Conservation (phyloP, 306 rosid genomes). For the Prunus mume region DNA sequence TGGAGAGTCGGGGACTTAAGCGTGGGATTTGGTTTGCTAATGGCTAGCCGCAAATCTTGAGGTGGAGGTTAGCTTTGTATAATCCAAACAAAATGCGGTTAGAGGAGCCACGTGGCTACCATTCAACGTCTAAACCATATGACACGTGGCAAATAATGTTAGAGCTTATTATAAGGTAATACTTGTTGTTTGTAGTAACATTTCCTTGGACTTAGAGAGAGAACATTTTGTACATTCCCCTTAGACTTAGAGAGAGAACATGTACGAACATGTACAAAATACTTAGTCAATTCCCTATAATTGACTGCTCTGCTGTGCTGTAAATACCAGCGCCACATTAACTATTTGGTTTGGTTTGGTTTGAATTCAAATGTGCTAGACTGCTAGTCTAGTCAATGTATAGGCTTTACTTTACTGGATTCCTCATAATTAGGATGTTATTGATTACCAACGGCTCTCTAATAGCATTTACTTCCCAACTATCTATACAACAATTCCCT, state of each 20-base stretch:
- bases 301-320: too few species aligned
- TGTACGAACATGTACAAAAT: too few species aligned
- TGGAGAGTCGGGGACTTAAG: background rate
- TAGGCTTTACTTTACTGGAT: background rate
- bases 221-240: too few species aligned
- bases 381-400: background rate
- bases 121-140: background rate
- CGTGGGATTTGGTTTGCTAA: constrained; percentile 6
- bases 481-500: background rate
- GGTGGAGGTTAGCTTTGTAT: background rate
- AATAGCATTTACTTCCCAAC: background rate
- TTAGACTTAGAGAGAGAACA: too few species aligned
- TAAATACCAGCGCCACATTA: background rate
- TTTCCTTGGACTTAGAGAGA: background rate
- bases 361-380: background rate
- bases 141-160: background rate
- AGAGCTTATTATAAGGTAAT: background rate
- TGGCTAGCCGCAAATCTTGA: constrained; percentile 22
- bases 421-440: constrained; percentile 2
- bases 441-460: constrained; percentile 3
- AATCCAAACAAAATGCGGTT: background rate
- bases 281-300: too few species aligned
- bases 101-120: background rate
- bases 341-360: background rate
- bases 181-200: too few species aligned